A percentile compares a stretch with the other conserved stretches of the same genome.
phyloP scores from a whole-genome alignment of 345 rosid genomes.

The Rhodamnia rubescens region DNA sequence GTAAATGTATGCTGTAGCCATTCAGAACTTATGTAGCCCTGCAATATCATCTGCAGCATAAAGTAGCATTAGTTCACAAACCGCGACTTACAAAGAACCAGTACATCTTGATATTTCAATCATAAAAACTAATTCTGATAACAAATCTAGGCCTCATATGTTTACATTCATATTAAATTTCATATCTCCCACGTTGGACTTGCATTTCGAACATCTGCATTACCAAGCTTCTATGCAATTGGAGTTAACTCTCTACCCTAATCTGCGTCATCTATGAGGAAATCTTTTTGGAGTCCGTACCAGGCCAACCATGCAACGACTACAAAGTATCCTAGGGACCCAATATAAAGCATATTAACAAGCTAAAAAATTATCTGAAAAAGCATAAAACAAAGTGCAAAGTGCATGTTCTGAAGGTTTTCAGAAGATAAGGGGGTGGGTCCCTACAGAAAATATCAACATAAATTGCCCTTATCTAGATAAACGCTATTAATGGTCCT shows the following conservation, averaged over 20 bases:
- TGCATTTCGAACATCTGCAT: background rate
- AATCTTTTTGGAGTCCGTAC: background rate
- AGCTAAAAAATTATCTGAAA: background rate
- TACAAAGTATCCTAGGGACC: background rate
- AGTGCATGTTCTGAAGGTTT: background rate
- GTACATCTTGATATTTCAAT: background rate
- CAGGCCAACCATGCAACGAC: background rate
- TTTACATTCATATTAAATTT: background rate
- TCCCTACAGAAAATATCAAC: background rate
- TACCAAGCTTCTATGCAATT: background rate
- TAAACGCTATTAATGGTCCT: background rate
- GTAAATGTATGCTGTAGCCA: conserved; percentile 54
- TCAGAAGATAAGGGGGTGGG: background rate
- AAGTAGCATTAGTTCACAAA: background rate
- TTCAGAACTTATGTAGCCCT: conserved; percentile 39
- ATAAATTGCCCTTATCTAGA: background rate
- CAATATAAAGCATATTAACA: background rate
- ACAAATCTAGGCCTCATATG: background rate
- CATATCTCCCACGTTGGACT: background rate
- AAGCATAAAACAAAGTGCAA: background rate
- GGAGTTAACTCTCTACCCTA: background rate
- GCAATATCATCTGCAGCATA: conserved; percentile 65
- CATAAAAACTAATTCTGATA: background rate
- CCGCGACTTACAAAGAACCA: background rate
- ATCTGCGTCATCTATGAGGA: background rate